Conservation (phyloP, 768 basidiomycete genomes). For the Suillus subaureus region DNA sequence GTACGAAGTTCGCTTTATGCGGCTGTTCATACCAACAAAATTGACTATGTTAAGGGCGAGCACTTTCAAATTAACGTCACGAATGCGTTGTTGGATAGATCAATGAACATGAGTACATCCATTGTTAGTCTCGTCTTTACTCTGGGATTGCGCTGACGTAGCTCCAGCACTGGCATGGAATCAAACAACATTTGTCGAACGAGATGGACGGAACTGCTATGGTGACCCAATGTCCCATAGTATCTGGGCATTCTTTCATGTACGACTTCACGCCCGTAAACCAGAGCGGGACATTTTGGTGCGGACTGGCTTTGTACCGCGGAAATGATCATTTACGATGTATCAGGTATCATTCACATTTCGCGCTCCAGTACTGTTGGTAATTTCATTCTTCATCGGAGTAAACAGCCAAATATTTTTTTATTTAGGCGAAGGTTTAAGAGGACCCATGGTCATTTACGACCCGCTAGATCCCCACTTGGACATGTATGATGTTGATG, state of each 20-base stretch:
- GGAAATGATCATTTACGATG: background rate
- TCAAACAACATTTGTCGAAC: slow-evolving; percentile 40
- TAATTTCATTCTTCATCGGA: background rate
- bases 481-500: slow-evolving; percentile 37
- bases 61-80: slow-evolving; percentile 37
- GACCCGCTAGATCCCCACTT: slow-evolving; percentile 33
- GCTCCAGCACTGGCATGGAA: slow-evolving; percentile 42
- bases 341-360: slow-evolving; percentile 35
- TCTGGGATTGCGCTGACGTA: background rate
- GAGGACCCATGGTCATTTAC: slow-evolving; percentile 40
- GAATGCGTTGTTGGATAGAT: slow-evolving; percentile 37
- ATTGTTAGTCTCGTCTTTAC: slow-evolving; percentile 26
- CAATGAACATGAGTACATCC: slow-evolving; percentile 41
- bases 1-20: background rate
- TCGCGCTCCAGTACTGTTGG: slow-evolving; percentile 45
- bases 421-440: slow-evolving; percentile 13
- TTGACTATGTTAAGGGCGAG: slow-evolving; percentile 29
- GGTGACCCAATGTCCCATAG: slow-evolving; percentile 46
- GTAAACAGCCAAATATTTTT: background rate
- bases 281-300: slow-evolving; percentile 46
- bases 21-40: background rate
- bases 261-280: slow-evolving; percentile 34
- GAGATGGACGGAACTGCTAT: slow-evolving; percentile 47
- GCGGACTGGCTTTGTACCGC: slow-evolving; percentile 6
- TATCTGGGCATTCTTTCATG: slow-evolving; percentile 34